Conservation (phyloP, 2,329 filamentous ascomycete species). For the Pseudogymnoascus sp. region DNA sequence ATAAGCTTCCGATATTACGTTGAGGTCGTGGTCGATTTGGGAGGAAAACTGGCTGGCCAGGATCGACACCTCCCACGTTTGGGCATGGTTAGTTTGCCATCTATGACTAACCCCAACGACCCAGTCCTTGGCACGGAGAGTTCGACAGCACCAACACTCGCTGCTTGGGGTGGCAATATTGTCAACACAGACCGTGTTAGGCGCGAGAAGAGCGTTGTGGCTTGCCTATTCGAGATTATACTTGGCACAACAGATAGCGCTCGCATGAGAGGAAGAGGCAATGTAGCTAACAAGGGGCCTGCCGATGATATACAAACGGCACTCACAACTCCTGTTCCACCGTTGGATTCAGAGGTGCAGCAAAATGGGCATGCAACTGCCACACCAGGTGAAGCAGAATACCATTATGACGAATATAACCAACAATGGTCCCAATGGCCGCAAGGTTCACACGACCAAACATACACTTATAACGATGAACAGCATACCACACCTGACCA, state of each 20-base stretch:
- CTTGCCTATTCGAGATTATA: constrained; percentile 74
- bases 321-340: constrained; percentile 14
- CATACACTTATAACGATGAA: constrained; percentile 24
- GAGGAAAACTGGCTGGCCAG: constrained; percentile 72
- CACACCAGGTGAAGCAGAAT: neutral
- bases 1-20: constrained; percentile 92
- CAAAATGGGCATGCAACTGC: constrained; percentile 21
- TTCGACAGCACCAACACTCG: constrained; percentile 37
- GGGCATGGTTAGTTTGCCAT: constrained; percentile 23
- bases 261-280: constrained; percentile 25
- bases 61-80: constrained; percentile 31
- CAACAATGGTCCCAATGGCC: neutral
- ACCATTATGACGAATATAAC: neutral
- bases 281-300: constrained; percentile 14
- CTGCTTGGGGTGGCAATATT: constrained; percentile 57
- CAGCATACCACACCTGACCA: constrained; percentile 29
- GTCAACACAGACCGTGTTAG: constrained; percentile 80
- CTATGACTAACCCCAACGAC: constrained; percentile 15
- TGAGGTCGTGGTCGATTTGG: constrained; percentile 86
- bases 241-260: constrained; percentile 75
- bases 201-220: constrained; percentile 85
- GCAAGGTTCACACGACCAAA: constrained; percentile 16
- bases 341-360: constrained; percentile 28
- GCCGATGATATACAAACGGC: constrained; percentile 11
- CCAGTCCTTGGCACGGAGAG: constrained; percentile 28